phyloP scores from a whole-genome alignment of 495 filamentous ascomycete species.

The Xanthoparmelia taractica region DNA sequence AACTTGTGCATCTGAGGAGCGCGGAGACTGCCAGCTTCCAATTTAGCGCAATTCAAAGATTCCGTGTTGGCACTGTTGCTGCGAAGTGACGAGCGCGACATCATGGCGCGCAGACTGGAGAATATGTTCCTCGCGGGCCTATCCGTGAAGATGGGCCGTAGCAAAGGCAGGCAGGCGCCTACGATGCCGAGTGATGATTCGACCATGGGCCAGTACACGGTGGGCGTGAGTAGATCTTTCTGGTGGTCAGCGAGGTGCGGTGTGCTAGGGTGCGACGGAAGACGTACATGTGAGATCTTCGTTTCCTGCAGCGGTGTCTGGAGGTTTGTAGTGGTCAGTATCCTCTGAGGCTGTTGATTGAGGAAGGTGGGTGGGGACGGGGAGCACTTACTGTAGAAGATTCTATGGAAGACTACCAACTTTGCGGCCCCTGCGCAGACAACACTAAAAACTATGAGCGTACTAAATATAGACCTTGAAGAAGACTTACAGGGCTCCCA shows the following conservation, averaged over 20 bases:
- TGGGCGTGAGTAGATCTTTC: slow-evolving; percentile 9
- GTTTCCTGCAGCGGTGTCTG: neutral
- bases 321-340: neutral
- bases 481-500: slow-evolving; percentile 1
- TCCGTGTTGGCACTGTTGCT: neutral
- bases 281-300: slow-evolving; percentile 2
- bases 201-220: slow-evolving; percentile 16
- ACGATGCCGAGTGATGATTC: slow-evolving; percentile 12
- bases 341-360: neutral
- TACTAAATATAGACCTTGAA: neutral
- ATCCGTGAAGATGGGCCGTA: slow-evolving; percentile 5
- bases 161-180: slow-evolving; percentile 14
- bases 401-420: slow-evolving; percentile 10
- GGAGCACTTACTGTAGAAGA: neutral
- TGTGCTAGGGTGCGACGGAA: neutral
- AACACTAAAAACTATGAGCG: neutral
- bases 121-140: neutral
- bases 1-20: neutral
- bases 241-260: neutral
- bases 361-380: neutral
- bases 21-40: neutral
- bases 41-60: neutral
- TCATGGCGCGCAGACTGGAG: neutral
- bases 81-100: neutral
- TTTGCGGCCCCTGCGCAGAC: slow-evolving; percentile 8